Evolutionary conservation across 352 stramenopile genomes (phyloP), one percentile per base, ranked within the genome.

Genomic region (Pythium utonaiense): DNA sequence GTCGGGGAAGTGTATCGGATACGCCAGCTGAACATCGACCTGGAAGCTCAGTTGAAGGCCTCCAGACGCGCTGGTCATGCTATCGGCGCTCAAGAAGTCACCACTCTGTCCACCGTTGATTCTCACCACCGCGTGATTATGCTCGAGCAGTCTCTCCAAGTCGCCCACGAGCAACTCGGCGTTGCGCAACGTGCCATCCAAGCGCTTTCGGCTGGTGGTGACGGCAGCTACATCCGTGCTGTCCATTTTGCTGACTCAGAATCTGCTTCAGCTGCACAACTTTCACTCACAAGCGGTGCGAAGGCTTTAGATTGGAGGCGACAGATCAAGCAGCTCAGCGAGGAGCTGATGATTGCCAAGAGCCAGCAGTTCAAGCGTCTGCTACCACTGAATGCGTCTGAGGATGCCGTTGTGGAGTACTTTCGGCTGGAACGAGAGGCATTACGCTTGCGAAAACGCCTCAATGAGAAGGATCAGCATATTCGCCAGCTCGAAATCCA

Each of bases 401-500:
- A 27, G n/a, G 34, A 62, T 16, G 47, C 47, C 14, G 61, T 64
- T 2, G 30, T 55, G 14, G 54, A 63, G 28, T 68, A 63, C 27
- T 68, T 68, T 25, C 38, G 49, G 9, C 24, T 68, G 0, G 61
- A 68, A 31, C 62, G 62, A 22, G 54, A 68, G 40, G 57, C 33
- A 30, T 38, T 68, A 22, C 36, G 33, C 2, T 34, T 68, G 6
- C 25, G 31, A n/a, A 36, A 47, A 22, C 47, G 47, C 6, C 27
- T 68, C 0, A 33, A 44, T 12, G 48, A 62, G 6, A 54, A 49
- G 21, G 48, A 68, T 6, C 28, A 53, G 31, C 27, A 53, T 3
- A 47, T 68, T 17, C 19, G 60, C 16, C 38, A 60, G 19, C 53
- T 68, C 2, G 25, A 60, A 40, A n/a, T 49, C 44, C 45, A 62